Base-by-base conservation (phyloP, 73 alveolate genomes). In the Paramecium tetraurelia region DNA sequence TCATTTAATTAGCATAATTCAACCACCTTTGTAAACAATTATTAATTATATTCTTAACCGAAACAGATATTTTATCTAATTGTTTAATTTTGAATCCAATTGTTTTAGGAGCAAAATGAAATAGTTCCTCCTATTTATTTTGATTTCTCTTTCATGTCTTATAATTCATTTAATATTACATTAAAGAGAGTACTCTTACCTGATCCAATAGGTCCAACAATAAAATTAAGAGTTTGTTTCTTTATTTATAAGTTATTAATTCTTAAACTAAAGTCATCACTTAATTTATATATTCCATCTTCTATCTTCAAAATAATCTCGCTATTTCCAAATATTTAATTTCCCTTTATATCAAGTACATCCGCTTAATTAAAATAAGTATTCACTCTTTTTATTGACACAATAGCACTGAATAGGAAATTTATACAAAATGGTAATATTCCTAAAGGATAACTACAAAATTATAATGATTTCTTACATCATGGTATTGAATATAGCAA, bases 11-110 rank as follows among this genome's bases (percentile, higher is more conserved):
- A 77, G 85, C 97, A 92, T 11, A 94, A 57, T 24, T 89, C 92
- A 7, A 95, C 35, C 27, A 95, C 84, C 58, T 85, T 36, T 11
- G 75, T 75, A 69, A 95, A 96, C 71, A 58, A 95, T 58, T 84
- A 85, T 58, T 90, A 76, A 27, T 95, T 94, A 57, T 36, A 43
- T 11, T 43, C 83, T 35, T 31, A 36, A 12, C 97, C 96, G 77
- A 96, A 96, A 10, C 92, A 36, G 7, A 96, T 96, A 80, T 96
- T 96, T 27, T 96, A 93, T 83, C 96, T 50, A 22, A 96, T 94
- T 33, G 97, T 53, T 58, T 27, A 50, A 93, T 89, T 95, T 72
- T 93, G 70, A 14, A 96, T 85, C 98, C 98, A 96, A 20, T 95
- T 95, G 46, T 36, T 76, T 77, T 96, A 92, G 4, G 86, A 68